These are phyloP conservation scores for Polyrhizophydium stewartii DNA, from an alignment of 371 early-diverging fungal species.

Conservation along the genomic window DNA sequence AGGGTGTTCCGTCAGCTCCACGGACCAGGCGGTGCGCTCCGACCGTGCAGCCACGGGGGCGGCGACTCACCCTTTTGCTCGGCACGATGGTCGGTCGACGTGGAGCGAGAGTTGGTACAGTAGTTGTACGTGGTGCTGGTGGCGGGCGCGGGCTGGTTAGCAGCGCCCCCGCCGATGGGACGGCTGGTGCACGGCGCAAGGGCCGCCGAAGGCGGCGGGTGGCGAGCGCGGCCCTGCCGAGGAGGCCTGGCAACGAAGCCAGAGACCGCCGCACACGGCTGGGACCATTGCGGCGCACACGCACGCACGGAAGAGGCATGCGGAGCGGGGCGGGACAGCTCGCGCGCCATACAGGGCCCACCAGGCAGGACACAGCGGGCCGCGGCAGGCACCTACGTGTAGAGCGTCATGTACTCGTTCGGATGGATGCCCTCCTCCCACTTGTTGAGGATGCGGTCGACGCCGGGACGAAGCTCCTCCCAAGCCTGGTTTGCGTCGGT, in stretches of 20 bases:
- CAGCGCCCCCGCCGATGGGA: neutral
- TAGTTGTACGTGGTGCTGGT: slow-evolving; percentile 78
- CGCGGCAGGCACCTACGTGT: slow-evolving; percentile 61
- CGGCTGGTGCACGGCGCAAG: no score
- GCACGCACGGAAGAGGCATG: no score
- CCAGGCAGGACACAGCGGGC: no score
- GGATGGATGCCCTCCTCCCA: slow-evolving; percentile 71
- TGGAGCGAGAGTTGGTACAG: slow-evolving; percentile 52
- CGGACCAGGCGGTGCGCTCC: slow-evolving; percentile 9
- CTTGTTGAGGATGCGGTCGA: slow-evolving; percentile 75
- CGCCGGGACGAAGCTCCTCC: slow-evolving; percentile 68
- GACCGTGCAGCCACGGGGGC: neutral
- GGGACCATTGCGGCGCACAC: no score
- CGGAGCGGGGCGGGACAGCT: no score
- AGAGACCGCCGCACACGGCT: no score
- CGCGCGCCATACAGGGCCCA: neutral
- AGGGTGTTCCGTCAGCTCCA: neutral
- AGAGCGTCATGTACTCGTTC: slow-evolving; percentile 75
- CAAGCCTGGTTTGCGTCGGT: slow-evolving; percentile 46
- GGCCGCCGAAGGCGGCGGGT: no score
- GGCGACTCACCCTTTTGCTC: neutral
- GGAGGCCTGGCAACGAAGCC: no score
- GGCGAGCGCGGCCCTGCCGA: no score
- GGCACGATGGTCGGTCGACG: slow-evolving; percentile 1
- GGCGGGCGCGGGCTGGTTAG: no score